Evolutionary conservation across 345 rosid species (phyloP), one percentile per base, ranked within the genome.

Genomic region (Turritis glabra): DNA sequence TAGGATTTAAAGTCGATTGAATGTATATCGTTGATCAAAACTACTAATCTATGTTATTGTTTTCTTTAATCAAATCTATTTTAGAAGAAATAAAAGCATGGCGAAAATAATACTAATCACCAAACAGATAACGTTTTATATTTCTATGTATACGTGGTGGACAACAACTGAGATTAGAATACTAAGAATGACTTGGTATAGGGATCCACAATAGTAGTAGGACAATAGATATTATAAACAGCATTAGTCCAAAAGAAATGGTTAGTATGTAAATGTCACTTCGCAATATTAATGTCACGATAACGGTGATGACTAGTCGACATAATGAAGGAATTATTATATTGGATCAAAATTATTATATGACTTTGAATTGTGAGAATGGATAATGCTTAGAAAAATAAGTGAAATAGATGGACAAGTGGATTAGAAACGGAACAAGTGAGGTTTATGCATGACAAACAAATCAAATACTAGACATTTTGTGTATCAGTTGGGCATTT

Each of bases 251-350:
- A 74, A 74, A 65, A 65, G 2, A 66, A 56, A 38, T 75, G 53
- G 78, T 67, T 75, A 48, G 43, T 67, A 67, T 58, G 67, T 67
- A 67, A 29, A 15, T 75, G 79, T 67, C 78, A 67, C 73, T 27
- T 27, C 5, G 7, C 73, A 67, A 67, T 38, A 19, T 57, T 38
- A 8, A 57, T 58, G 51, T 57, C 19, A 56, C 7, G 27, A 37
- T 43, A 32, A 44, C 27, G 48, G 64, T 56, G 15, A 64, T 46
- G 66, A 56, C 64, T 25, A 44, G 35, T 55, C 11, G 5, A 32
- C 22, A 52, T 40, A 33, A 54, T n/a, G n/a, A n/a, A n/a, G n/a
- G n/a, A n/a, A n/a, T n/a, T n/a, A n/a, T n/a, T n/a, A n/a, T n/a
- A n/a, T n/a, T n/a, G n/a, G n/a, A n/a, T n/a, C n/a, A n/a, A n/a